Evolutionary conservation across 169 alveolate species (phyloP).

Genomic region (Plasmodium blacklocki): DNA sequence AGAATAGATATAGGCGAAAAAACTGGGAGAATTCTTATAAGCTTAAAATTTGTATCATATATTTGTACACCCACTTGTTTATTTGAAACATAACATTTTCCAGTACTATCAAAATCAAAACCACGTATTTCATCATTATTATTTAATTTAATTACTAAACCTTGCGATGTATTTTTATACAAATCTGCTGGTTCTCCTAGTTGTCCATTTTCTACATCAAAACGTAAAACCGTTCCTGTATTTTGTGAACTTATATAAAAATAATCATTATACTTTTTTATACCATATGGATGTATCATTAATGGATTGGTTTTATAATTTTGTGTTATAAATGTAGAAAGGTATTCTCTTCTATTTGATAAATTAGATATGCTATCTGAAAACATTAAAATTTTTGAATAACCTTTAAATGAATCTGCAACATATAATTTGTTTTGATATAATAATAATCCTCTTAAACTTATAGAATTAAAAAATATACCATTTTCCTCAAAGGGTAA

Average conservation of each 20-base stretch:
- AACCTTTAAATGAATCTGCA: conserved; percentile 50
- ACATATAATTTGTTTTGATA: conserved; percentile 39
- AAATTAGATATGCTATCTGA: conserved; percentile 31
- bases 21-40: conserved; percentile 55
- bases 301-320: conserved; percentile 45
- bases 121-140: conserved; percentile 76
- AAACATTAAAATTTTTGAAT: conserved; percentile 68
- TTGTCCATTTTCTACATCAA: conserved; percentile 22
- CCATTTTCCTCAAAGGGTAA: conserved; percentile 75
- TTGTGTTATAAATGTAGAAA: conserved; percentile 45
- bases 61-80: conserved; percentile 72
- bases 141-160: conserved; percentile 59
- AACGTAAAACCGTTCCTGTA: conserved; percentile 68
- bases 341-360: conserved; percentile 65
- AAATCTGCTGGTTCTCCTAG: conserved; percentile 23
- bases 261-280: conserved; percentile 43
- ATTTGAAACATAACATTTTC: conserved; percentile 69
- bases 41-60: conserved; percentile 69
- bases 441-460: conserved; percentile 72
- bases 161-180: conserved; percentile 13
- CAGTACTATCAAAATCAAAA: conserved; percentile 53
- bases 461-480: conserved; percentile 59
- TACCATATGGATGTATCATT: conserved; percentile 76
- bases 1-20: conserved; percentile 73
- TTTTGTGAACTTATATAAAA: conserved; percentile 75